Conservation (phyloP, 768 basidiomycete species). For the Pleurotus cornucopiae region DNA sequence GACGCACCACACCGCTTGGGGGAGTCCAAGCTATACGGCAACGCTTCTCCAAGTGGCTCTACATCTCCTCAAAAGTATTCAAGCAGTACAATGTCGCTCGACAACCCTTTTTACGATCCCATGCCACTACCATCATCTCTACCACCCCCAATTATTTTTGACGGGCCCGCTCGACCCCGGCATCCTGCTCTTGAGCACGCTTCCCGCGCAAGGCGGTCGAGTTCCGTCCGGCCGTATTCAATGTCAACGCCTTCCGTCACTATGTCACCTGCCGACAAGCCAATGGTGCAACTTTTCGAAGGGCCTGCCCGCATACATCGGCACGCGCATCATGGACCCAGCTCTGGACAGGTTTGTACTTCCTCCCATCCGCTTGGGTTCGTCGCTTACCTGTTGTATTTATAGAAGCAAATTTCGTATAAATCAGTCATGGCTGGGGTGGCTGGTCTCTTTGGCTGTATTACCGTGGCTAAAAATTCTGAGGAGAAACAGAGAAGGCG, state of each 20-base stretch:
- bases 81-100: constrained; percentile 4
- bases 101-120: constrained; percentile 10
- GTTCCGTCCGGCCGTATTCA: constrained; percentile 20
- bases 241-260: constrained; percentile 10
- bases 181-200: constrained; percentile 19
- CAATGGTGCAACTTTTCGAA: constrained; percentile 36
- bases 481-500: neutral
- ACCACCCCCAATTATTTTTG: constrained; percentile 42
- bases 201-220: constrained; percentile 14
- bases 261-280: constrained; percentile 23
- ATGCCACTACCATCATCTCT: constrained; percentile 27
- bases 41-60: constrained; percentile 11
- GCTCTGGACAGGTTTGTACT: constrained; percentile 9
- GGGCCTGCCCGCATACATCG: constrained; percentile 35
- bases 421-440: neutral
- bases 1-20: constrained; percentile 40
- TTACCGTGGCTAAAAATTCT: neutral
- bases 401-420: constrained; percentile 4
- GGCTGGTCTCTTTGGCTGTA: constrained; percentile 4
- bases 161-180: constrained; percentile 40
- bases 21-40: constrained; percentile 25
- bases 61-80: neutral
- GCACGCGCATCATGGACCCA: neutral
- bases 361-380: constrained; percentile 1
- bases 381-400: constrained; percentile 3